Percentiles rank a stretch among this genome's conserved stretches.
These are phyloP conservation scores for Escallonia rubra DNA, from an alignment of 129 eudicot genomes.

Conservation along the genomic window DNA sequence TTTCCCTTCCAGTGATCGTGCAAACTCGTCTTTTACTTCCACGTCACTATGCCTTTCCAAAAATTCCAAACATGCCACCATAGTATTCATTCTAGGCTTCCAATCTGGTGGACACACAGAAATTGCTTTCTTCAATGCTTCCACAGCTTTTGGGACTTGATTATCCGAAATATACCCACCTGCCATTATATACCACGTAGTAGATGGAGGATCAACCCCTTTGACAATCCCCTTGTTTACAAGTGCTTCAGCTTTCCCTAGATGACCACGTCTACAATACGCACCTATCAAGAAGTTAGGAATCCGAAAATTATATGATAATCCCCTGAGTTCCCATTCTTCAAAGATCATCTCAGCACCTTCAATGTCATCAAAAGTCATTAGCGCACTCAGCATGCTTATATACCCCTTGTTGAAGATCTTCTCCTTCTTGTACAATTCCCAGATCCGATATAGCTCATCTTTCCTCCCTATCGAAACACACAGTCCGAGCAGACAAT, in stretches of 20 bases:
- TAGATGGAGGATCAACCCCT: slow-evolving; percentile 35
- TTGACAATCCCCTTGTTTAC: slow-evolving; percentile 22
- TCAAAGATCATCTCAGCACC: slow-evolving; percentile 43
- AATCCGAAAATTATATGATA: slow-evolving; percentile 40
- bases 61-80: slow-evolving; percentile 30
- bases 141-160: slow-evolving; percentile 37
- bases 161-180: slow-evolving; percentile 35
- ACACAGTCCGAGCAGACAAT: slow-evolving; percentile 21
- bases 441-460: slow-evolving; percentile 51
- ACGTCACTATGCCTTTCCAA: slow-evolving; percentile 23
- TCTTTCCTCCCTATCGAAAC: slow-evolving; percentile 42
- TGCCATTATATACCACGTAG: slow-evolving; percentile 48
- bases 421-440: slow-evolving; percentile 23
- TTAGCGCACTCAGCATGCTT: slow-evolving; percentile 40
- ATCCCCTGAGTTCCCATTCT: slow-evolving; percentile 44
- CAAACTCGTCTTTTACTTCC: slow-evolving; percentile 24
- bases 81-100: slow-evolving; percentile 21
- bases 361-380: slow-evolving; percentile 51
- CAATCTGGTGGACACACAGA: slow-evolving; percentile 1
- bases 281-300: slow-evolving; percentile 32
- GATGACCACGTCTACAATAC: slow-evolving; percentile 32
- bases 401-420: slow-evolving; percentile 39
- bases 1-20: slow-evolving; percentile 14
- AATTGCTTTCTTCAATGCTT: slow-evolving; percentile 43
- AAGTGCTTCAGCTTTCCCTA: slow-evolving; percentile 50